phyloP scores from a whole-genome alignment of 2,329 filamentous ascomycete species.

The Aspergillus quadrilineatus region DNA sequence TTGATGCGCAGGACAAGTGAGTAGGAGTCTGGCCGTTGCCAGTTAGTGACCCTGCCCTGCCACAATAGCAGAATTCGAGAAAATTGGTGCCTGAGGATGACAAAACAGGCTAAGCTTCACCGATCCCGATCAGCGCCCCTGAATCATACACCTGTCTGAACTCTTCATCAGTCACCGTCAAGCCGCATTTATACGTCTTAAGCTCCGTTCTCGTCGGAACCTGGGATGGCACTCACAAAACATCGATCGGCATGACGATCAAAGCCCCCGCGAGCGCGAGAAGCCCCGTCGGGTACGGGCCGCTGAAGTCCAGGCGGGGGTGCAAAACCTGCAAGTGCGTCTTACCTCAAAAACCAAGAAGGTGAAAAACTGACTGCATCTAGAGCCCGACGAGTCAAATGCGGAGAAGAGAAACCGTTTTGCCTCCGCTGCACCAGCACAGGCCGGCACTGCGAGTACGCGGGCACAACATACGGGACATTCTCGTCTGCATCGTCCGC shows the following conservation, averaged over 20 bases:
- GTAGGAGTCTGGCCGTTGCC: no score
- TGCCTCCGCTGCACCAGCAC: conserved; percentile 36
- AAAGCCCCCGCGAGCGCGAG: not conserved
- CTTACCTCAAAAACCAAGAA: not conserved
- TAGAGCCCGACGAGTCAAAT: conserved; percentile 36
- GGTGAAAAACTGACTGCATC: conserved; percentile 3
- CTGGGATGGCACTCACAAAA: not conserved
- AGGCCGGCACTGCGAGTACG: conserved; percentile 37
- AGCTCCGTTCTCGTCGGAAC: no score
- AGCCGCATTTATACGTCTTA: no score
- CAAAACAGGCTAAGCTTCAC: no score
- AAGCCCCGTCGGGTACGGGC: not conserved
- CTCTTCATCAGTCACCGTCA: no score
- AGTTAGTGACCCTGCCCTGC: no score
- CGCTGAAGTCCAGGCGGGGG: conserved; percentile 27
- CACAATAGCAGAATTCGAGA: no score
- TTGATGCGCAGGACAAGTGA: no score
- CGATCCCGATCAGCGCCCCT: no score
- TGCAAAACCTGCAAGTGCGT: conserved; percentile 37
- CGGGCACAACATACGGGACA: conserved; percentile 9
- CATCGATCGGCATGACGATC: not conserved
- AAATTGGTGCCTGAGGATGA: no score
- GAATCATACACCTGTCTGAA: no score
- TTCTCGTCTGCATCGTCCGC: conserved; percentile 7
- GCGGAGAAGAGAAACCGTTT: conserved; percentile 35